phyloP scores from a whole-genome alignment of 768 basidiomycete genomes.

The Lanmaoa rubissima region DNA sequence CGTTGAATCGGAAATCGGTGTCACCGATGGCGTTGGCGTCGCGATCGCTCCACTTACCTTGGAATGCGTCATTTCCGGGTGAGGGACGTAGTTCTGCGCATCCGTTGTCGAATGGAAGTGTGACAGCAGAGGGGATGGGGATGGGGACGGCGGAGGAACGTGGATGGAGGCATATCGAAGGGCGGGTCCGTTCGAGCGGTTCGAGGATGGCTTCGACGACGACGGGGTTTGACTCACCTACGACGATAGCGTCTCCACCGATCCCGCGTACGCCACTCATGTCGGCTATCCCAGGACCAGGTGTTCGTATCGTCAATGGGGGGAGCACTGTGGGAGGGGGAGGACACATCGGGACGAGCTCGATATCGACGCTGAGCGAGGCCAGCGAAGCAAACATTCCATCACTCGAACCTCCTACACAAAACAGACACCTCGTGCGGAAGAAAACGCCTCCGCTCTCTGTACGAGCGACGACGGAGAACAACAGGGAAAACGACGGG shows the following conservation, averaged over 20 bases:
- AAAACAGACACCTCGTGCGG: slow-evolving; percentile 32
- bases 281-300: slow-evolving; percentile 6
- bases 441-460: slow-evolving; percentile 39
- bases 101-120: slow-evolving; percentile 16
- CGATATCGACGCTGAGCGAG: slow-evolving; percentile 32
- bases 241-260: slow-evolving; percentile 37
- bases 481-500: background rate
- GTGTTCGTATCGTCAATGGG: slow-evolving; percentile 31
- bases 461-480: background rate
- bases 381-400: slow-evolving; percentile 11
- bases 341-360: slow-evolving; percentile 28
- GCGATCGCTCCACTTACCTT: slow-evolving; percentile 35
- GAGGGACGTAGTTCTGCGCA: slow-evolving; percentile 28
- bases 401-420: slow-evolving; percentile 29
- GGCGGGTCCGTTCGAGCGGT: background rate
- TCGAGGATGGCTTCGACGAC: background rate
- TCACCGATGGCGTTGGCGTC: slow-evolving; percentile 70
- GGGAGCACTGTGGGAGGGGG: slow-evolving; percentile 8
- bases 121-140: slow-evolving; percentile 26
- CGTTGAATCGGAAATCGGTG: slow-evolving; percentile 62
- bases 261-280: slow-evolving; percentile 41
- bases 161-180: slow-evolving; percentile 35
- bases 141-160: slow-evolving; percentile 21
- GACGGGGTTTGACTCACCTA: slow-evolving; percentile 38
- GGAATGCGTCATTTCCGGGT: slow-evolving; percentile 42